Evolutionary conservation across 129 eudicot genomes (phyloP), one percentile per base, ranked within the genome.

Genomic region (Calendula officinalis): DNA sequence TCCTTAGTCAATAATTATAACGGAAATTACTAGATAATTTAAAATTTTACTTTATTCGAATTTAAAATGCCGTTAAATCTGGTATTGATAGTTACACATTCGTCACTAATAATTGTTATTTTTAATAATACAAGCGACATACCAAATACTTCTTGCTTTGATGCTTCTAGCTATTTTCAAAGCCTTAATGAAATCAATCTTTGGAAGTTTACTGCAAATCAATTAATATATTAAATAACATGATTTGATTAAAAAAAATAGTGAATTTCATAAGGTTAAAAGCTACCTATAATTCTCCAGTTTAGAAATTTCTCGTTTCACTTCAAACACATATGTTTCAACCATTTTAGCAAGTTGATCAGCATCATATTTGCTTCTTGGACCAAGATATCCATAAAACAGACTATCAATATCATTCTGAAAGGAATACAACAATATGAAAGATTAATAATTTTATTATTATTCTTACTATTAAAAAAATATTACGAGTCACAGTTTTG

Each of bases 131-230:
- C 15, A 56, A 45, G 66, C 36, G 36, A 48, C 62, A 45, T 69
- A 69, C 74, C 38, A 45, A 57, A 69, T 57, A 46, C 74, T 57
- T 35, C 48, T 35, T 36, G 58, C 58, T 69, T 69, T 69, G 58
- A 69, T 57, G 74, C 74, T 69, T 43, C 74, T 55, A 15, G 74
- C 66, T 8, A 45, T 17, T 38, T 47, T 69, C 35, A 17, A 56
- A 34, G 74, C 64, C 36, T 34, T 60, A 15, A 34, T 6, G 7
- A 69, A 35, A 69, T 69, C 62, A 37, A 57, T 69, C 13, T 67
- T 55, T 4, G 47, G 48, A 59, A 11, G 57, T 57, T 69, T 69
- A 37, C 74, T 68, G 64, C 73, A 68, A 68, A 33, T 54, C 16
- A 68, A 33, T 54, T 36, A 34, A 42, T 45, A 60, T 42, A 22